phyloP scores from a whole-genome alignment of 1,284 basidiomycete genomes.

The Rhodotorula sp. region DNA sequence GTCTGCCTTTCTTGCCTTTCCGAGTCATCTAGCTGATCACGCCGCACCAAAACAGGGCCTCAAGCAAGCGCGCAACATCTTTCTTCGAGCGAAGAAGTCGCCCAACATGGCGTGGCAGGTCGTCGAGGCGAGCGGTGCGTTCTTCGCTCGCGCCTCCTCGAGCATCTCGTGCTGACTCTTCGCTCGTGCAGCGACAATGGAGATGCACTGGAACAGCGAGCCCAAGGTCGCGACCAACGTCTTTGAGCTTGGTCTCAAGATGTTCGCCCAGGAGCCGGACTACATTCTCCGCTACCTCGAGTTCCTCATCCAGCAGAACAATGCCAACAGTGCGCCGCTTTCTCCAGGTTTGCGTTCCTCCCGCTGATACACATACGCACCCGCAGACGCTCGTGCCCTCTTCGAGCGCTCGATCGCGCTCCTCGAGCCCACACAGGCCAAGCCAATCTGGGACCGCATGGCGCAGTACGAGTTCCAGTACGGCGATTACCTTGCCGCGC shows the following conservation, averaged over 20 bases:
- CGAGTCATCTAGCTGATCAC: too few relatives aligned
- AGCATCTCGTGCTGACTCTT: constrained; percentile 3
- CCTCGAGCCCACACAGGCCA: constrained; percentile 76
- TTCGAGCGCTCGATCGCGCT: constrained; percentile 82
- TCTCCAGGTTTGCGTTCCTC: neutral
- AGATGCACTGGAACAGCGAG: constrained; percentile 92
- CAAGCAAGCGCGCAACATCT: constrained; percentile 75
- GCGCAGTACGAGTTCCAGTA: constrained; percentile 93
- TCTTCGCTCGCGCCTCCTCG: neutral
- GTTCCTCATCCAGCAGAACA: constrained; percentile 92
- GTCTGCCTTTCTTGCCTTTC: too few relatives aligned
- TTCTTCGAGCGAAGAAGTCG: constrained; percentile 82
- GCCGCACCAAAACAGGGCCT: constrained; percentile 57
- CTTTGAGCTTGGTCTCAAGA: constrained; percentile 90
- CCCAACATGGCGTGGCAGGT: constrained; percentile 87
- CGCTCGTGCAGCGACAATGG: constrained; percentile 72
- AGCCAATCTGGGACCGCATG: constrained; percentile 94
- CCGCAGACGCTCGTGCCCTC: constrained; percentile 84
- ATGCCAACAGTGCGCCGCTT: constrained; percentile 78
- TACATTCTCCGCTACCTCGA: constrained; percentile 87
- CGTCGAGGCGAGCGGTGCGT: constrained; percentile 83
- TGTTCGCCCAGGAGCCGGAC: constrained; percentile 77
- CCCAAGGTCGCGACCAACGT: constrained; percentile 82
- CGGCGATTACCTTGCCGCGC: constrained; percentile 83
- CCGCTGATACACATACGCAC: neutral